Conservation (phyloP, 2,329 filamentous ascomycete genomes). For the Cercospora nicotianae region DNA sequence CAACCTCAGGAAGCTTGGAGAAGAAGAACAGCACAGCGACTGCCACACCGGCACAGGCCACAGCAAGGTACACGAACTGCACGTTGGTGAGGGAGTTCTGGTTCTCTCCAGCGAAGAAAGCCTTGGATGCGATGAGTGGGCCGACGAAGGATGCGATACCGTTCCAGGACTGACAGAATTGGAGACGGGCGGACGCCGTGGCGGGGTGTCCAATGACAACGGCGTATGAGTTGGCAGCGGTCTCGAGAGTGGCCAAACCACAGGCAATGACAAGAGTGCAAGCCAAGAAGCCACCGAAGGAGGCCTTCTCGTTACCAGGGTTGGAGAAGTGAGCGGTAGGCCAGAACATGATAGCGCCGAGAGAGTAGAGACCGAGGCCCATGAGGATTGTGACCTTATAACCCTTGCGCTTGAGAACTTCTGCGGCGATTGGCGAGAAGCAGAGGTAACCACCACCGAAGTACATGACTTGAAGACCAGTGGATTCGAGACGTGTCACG, state of each 20-base stretch:
- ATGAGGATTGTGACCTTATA: constrained; percentile 50
- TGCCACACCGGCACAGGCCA: constrained; percentile 40
- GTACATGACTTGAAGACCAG: constrained; percentile 47
- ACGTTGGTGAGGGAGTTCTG: constrained; percentile 40
- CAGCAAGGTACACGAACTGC: constrained; percentile 44
- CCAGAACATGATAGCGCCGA: constrained; percentile 44
- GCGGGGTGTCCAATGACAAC: constrained; percentile 43
- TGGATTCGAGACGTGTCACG: constrained; percentile 45
- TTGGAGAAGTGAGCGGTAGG: constrained; percentile 40
- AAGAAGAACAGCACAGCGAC: constrained; percentile 42
- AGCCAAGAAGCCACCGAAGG: constrained; percentile 42
- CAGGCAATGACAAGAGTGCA: constrained; percentile 44
- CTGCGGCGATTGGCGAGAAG: constrained; percentile 46
- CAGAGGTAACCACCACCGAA: constrained; percentile 47
- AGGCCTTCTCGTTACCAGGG: constrained; percentile 33
- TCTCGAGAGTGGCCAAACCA: constrained; percentile 44
- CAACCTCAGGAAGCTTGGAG: constrained; percentile 42
- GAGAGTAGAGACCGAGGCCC: constrained; percentile 40
- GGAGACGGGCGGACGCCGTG: constrained; percentile 40
- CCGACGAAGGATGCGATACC: constrained; percentile 44
- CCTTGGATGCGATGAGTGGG: constrained; percentile 43
- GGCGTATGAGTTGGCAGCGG: constrained; percentile 43
- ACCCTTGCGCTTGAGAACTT: constrained; percentile 46
- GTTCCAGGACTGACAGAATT: constrained; percentile 45
- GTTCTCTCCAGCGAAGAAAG: constrained; percentile 41